phyloP scores from a whole-genome alignment of 495 filamentous ascomycete genomes.

The Hyaloscypha finlandica region DNA sequence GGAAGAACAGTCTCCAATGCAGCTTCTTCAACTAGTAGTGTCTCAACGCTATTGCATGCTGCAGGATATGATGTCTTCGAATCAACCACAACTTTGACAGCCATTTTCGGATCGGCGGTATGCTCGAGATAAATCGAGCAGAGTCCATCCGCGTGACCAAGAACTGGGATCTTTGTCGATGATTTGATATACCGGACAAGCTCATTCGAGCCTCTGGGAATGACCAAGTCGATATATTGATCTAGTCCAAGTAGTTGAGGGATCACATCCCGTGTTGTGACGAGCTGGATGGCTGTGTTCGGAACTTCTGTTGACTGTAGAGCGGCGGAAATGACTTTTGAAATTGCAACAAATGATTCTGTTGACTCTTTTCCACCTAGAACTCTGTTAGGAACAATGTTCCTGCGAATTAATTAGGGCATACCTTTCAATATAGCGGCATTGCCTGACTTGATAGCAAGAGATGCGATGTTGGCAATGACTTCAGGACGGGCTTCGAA shows the following conservation, averaged over 20 bases:
- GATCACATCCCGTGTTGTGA: conserved; percentile 87
- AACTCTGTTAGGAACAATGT: conserved; percentile 8
- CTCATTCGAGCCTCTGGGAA: conserved; percentile 91
- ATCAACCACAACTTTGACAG: conserved; percentile 80
- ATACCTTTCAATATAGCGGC: conserved; percentile 93
- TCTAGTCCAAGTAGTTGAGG: conserved; percentile 82
- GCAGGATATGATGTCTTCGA: conserved; percentile 93
- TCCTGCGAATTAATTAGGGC: background rate
- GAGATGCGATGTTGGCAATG: conserved; percentile 97
- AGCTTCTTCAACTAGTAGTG: conserved; percentile 78
- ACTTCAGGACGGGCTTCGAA: conserved; percentile 98
- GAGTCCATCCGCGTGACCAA: conserved; percentile 94
- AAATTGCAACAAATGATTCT: conserved; percentile 88
- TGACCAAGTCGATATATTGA: conserved; percentile 88
- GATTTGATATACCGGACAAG: conserved; percentile 88
- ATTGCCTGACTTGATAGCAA: conserved; percentile 97
- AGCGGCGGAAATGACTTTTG: conserved; percentile 78
- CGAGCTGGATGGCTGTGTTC: conserved; percentile 84
- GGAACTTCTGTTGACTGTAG: conserved; percentile 78
- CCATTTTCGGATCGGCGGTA: conserved; percentile 71
- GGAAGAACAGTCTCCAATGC: conserved; percentile 71
- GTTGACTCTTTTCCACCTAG: conserved; percentile 91
- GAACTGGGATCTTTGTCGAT: conserved; percentile 89
- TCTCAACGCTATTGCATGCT: conserved; percentile 94
- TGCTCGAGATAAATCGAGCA: conserved; percentile 86